Percentiles rank a stretch among this genome's conserved stretches.
Evolutionary conservation across 345 rosid genomes (phyloP).

Genomic region (Populus ilicifolia): DNA sequence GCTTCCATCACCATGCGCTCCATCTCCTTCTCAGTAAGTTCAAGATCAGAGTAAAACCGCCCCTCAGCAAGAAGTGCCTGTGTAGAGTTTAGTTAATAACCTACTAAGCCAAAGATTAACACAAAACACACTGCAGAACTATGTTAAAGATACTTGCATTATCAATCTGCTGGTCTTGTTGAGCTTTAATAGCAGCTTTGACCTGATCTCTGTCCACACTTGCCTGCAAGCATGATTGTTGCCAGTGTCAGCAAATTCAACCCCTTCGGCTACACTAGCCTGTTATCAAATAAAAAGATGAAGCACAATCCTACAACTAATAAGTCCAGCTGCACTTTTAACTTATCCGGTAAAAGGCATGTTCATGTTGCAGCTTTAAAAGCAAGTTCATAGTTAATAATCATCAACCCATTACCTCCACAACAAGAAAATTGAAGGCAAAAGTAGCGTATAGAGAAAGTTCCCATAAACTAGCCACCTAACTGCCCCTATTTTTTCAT

Average conservation of each 20-base stretch:
- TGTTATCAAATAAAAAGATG: background rate
- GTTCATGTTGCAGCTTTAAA: background rate
- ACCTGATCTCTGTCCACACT: slow-evolving; percentile 87
- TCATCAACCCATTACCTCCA: no score
- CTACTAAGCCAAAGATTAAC: background rate
- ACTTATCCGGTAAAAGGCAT: background rate
- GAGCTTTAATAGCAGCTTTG: slow-evolving; percentile 98
- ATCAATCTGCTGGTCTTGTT: slow-evolving; percentile 95
- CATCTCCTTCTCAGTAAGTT: slow-evolving; percentile 94
- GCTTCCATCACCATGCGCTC: slow-evolving; percentile 94
- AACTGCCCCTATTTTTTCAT: background rate
- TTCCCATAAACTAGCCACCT: background rate
- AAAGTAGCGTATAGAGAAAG: no score
- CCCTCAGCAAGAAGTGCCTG: slow-evolving; percentile 98
- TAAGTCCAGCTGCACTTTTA: background rate
- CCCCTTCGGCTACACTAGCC: background rate
- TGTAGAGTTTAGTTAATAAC: slow-evolving; percentile 9
- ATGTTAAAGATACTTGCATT: slow-evolving; percentile 45
- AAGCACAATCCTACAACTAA: background rate
- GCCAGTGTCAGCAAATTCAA: background rate
- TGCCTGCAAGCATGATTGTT: slow-evolving; percentile 44
- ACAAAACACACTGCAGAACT: background rate
- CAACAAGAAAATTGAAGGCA: background rate
- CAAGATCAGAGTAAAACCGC: slow-evolving; percentile 80
- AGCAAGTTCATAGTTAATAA: background rate